Evolutionary conservation across 805 yeast species (phyloP).

Genomic region (Nakazawaea molendinolei): DNA sequence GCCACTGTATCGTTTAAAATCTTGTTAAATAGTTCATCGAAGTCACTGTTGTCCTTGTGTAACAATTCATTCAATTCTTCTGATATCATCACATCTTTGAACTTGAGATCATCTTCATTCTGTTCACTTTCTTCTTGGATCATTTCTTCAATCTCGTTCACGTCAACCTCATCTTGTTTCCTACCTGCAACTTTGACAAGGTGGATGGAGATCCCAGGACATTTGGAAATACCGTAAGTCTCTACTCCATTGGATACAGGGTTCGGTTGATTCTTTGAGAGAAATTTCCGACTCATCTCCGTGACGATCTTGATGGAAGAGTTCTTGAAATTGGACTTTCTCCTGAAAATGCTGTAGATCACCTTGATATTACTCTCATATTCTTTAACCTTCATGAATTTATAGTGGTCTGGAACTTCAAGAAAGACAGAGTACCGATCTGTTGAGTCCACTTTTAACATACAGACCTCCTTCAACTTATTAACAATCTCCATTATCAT

Average conservation of each 20-base stretch:
- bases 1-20: too few relatives aligned
- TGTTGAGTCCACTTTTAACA: not conserved
- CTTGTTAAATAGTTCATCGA: too few relatives aligned
- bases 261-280: not conserved
- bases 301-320: conserved; percentile 3
- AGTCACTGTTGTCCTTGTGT: not conserved
- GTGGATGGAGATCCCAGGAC: conserved; percentile 5
- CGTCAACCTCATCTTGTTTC: not conserved
- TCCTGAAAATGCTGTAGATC: conserved; percentile 3
- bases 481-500: conserved; percentile 2
- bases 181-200: conserved; percentile 1
- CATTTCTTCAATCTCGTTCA: not conserved
- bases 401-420: conserved; percentile 5
- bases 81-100: too few relatives aligned
- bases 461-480: conserved; percentile 5
- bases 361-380: not conserved
- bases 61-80: not conserved
- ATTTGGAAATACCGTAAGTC: conserved; percentile 1
- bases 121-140: not conserved
- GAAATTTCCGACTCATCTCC: conserved; percentile 1
- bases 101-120: too few relatives aligned
- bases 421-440: conserved; percentile 3
- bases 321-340: conserved; percentile 3
- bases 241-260: conserved; percentile 1
- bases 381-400: conserved; percentile 5